A percentile compares a stretch with the other conserved stretches of the same genome.
These are phyloP conservation scores for Sporothrix humicola DNA, from an alignment of 2,329 filamentous ascomycete genomes.

Conservation along the genomic window DNA sequence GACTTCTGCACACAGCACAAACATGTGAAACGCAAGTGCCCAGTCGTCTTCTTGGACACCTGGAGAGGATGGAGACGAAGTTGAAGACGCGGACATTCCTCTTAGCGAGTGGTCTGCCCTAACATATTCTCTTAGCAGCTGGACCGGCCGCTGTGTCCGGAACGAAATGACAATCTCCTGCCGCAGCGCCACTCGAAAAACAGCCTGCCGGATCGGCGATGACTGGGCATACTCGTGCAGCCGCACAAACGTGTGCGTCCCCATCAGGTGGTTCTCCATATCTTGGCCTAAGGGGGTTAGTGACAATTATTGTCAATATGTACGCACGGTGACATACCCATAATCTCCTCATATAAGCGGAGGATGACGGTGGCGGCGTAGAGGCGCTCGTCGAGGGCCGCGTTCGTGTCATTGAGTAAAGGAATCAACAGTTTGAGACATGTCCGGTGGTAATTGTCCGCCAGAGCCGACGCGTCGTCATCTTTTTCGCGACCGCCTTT, in stretches of 20 bases:
- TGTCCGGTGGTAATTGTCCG: slow-evolving; percentile 28
- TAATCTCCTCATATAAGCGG: slow-evolving; percentile 29
- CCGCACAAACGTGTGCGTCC: slow-evolving; percentile 31
- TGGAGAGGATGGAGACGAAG: neutral
- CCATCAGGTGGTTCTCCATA: slow-evolving; percentile 30
- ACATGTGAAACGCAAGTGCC: slow-evolving; percentile 23
- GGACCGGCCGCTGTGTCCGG: slow-evolving; percentile 25
- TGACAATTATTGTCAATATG: too few species aligned
- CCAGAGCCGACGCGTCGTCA: neutral
- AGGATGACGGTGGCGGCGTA: slow-evolving; percentile 30
- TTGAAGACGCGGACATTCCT: neutral
- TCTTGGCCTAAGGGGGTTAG: slow-evolving; percentile 2
- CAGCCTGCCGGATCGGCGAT: slow-evolving; percentile 30
- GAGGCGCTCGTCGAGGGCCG: slow-evolving; percentile 26
- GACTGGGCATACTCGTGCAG: slow-evolving; percentile 30
- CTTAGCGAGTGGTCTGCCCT: slow-evolving; percentile 21
- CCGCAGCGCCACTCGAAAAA: slow-evolving; percentile 24
- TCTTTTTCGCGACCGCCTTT: neutral
- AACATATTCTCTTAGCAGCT: slow-evolving; percentile 30
- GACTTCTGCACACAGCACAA: slow-evolving; percentile 30
- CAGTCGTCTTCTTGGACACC: slow-evolving; percentile 8
- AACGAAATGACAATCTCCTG: slow-evolving; percentile 31
- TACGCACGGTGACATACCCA: neutral
- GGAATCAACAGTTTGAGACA: slow-evolving; percentile 29
- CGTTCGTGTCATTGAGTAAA: slow-evolving; percentile 25